These are phyloP conservation scores for Suillus ampliporus DNA, from an alignment of 768 basidiomycete genomes.

Conservation along the genomic window DNA sequence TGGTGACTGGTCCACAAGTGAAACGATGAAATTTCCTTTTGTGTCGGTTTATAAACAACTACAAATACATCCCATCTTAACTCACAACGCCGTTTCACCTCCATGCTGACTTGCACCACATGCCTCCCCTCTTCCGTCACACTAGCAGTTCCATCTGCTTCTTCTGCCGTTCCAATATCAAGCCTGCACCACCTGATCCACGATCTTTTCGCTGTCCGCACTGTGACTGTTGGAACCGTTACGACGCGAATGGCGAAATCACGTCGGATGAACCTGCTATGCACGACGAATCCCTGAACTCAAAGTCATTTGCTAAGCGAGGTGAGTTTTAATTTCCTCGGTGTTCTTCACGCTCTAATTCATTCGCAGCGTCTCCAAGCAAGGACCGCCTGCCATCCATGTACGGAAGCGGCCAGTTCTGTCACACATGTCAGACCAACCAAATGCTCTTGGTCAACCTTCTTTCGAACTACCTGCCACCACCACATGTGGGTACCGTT, in stretches of 20 bases:
- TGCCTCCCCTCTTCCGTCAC: conserved; percentile 55
- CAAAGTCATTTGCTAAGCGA: conserved; percentile 69
- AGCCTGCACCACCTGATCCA: conserved; percentile 50
- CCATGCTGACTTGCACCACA: conserved; percentile 10
- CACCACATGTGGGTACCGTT: conserved; percentile 62
- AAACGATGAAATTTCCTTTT: conserved; percentile 25
- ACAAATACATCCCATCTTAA: conserved; percentile 4
- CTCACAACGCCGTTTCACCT: not conserved
- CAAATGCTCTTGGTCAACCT: conserved; percentile 87
- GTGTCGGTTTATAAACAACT: conserved; percentile 21
- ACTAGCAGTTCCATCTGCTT: conserved; percentile 62
- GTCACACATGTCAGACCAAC: conserved; percentile 90
- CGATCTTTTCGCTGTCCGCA: conserved; percentile 67
- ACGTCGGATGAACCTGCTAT: conserved; percentile 87
- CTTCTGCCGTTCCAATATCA: conserved; percentile 64
- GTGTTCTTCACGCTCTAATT: conserved; percentile 3
- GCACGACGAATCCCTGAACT: conserved; percentile 79
- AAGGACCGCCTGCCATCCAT: conserved; percentile 70
- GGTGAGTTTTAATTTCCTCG: conserved; percentile 47
- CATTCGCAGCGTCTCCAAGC: conserved; percentile 61
- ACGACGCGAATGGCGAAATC: conserved; percentile 74
- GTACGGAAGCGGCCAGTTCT: conserved; percentile 70
- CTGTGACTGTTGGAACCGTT: conserved; percentile 79
- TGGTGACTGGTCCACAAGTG: not conserved
- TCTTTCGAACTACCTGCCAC: conserved; percentile 87